Percentiles rank a stretch among this genome's conserved stretches.
Conservation (phyloP, 2,329 filamentous ascomycete genomes). For the Coniochaeta sp. region DNA sequence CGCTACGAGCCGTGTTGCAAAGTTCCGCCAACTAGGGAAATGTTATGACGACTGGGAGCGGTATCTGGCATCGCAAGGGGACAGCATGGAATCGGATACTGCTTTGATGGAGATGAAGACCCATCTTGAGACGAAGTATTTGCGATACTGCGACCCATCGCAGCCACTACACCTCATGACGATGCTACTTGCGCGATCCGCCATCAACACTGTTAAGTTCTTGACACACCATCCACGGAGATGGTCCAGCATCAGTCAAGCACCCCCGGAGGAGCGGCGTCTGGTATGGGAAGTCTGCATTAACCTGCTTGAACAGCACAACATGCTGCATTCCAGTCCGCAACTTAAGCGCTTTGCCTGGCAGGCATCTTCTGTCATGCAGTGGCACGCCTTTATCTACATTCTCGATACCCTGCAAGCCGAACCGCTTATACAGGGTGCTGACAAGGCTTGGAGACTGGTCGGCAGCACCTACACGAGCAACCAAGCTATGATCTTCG, state of each 20-base stretch:
- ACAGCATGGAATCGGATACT: constrained; percentile 7
- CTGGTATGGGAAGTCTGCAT: constrained; percentile 20
- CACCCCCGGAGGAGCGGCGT: constrained; percentile 19
- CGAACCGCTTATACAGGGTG: constrained; percentile 20
- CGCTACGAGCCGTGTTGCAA: constrained; percentile 4
- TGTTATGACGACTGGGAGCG: neutral
- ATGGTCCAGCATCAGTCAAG: constrained; percentile 20
- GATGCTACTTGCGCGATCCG: constrained; percentile 9
- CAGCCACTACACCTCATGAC: constrained; percentile 15
- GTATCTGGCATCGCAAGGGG: neutral
- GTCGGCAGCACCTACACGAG: constrained; percentile 26
- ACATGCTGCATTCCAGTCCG: constrained; percentile 25
- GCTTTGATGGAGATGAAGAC: constrained; percentile 16
- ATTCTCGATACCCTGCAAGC: constrained; percentile 26
- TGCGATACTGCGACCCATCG: constrained; percentile 9
- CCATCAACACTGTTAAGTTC: constrained; percentile 16
- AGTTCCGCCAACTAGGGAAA: constrained; percentile 3
- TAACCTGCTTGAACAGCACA: constrained; percentile 22
- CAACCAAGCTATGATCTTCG: constrained; percentile 16
- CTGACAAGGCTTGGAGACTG: constrained; percentile 24
- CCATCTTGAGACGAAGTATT: constrained; percentile 14
- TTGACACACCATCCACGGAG: constrained; percentile 18
- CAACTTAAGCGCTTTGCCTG: constrained; percentile 23
- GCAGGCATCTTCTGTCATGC: constrained; percentile 21
- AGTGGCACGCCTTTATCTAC: constrained; percentile 28